These are phyloP conservation scores for Starmerella sp. DNA, from an alignment of 805 yeast species.

Conservation along the genomic window DNA sequence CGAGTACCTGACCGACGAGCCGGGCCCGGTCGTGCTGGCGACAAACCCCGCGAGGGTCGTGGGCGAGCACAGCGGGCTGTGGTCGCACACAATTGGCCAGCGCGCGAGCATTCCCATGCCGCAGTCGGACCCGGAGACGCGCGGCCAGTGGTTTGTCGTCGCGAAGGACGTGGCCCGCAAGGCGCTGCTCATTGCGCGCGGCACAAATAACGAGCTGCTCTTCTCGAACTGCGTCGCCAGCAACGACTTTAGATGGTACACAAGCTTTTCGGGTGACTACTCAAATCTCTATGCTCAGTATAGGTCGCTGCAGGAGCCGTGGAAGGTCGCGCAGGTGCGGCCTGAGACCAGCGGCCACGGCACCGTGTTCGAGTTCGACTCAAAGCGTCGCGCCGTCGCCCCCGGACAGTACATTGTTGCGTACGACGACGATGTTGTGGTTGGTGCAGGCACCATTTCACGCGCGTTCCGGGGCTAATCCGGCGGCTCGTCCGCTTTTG, in stretches of 20 bases:
- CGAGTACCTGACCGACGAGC: conserved; percentile 60
- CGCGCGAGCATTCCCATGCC: conserved; percentile 72
- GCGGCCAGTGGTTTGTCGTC: conserved; percentile 80
- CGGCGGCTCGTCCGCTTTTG: background rate
- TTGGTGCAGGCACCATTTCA: conserved; percentile 39
- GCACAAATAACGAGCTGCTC: conserved; percentile 48
- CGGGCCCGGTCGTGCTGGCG: conserved; percentile 70
- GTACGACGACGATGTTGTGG: conserved; percentile 51
- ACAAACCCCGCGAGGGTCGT: conserved; percentile 49
- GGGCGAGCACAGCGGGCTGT: conserved; percentile 76
- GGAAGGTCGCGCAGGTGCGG: conserved; percentile 25
- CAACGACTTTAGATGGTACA: conserved; percentile 43
- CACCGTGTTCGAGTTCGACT: conserved; percentile 34
- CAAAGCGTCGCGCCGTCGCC: conserved; percentile 61
- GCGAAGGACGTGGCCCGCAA: conserved; percentile 55
- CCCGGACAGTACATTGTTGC: conserved; percentile 80
- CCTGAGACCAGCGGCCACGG: background rate
- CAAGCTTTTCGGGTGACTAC: conserved; percentile 16
- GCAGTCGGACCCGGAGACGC: conserved; percentile 64
- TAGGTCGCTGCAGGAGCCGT: conserved; percentile 61
- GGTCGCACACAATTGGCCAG: conserved; percentile 96
- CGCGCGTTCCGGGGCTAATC: background rate
- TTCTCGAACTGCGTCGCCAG: conserved; percentile 37
- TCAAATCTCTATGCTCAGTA: conserved; percentile 44
- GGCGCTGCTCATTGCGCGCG: conserved; percentile 69